Base-by-base conservation (phyloP, 2,329 filamentous ascomycete genomes). In the Neonectria neomacrospora region DNA sequence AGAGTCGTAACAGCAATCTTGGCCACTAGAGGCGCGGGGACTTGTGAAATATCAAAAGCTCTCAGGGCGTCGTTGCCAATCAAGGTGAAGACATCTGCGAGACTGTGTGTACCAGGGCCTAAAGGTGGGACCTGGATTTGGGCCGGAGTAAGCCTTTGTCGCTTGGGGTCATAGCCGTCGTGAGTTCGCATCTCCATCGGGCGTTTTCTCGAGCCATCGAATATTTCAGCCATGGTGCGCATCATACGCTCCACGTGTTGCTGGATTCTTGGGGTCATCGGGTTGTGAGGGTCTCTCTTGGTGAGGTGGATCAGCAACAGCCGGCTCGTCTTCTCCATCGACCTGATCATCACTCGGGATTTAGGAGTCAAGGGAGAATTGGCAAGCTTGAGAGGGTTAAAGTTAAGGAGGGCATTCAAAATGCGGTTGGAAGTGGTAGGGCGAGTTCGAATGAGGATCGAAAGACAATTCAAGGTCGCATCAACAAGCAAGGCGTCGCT, bases 291-390 rank as follows among this genome's bases (percentile, higher is more conserved):
- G 70, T 96, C 94, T 73, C 94, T 94, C 80, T 95, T 95, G 69
- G 91, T 83, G 56, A 97, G 82, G 78, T 97, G 94, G 56, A 94
- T 86, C 41, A 98, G 84, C 50, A 99, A 81, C 69, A 94, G 89
- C 72, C 94, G 88, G 3, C 92, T 92, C 23, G 96, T 99, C 75
- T 97, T 93, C 78, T 97, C 95, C 89, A 99, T 96, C 5, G 95
- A 98, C 78, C 90, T 93, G 65, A 97, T 86, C 71, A 95, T 88
- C 63, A 99, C 91, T 71, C 91, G 93, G 53, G 88, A 86, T 74
- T 90, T 93, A 3, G 93, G 86, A 1, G 91, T 95, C 82, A 96
- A 87, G 3, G 91, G 90, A 2, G 88, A 88, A 72, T 88, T 91
- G 60, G 91, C 92, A 67, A 93, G 86, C 78, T 91, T 93, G 47